phyloP scores from a whole-genome alignment of 2,329 filamentous ascomycete genomes.

The Rachicladosporium sp. region DNA sequence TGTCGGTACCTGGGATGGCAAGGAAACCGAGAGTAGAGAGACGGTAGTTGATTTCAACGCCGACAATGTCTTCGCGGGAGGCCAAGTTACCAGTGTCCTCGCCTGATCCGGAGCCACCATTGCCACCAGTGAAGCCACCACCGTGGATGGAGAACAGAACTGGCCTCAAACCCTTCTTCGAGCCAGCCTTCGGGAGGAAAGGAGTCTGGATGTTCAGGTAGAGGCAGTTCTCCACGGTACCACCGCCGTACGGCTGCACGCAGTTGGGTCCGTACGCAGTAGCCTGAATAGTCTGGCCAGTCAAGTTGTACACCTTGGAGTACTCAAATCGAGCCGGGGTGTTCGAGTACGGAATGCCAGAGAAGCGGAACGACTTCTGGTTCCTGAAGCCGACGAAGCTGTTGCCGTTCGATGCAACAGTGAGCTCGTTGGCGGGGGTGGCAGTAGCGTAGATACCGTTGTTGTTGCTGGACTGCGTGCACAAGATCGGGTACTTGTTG shows the following conservation, averaged over 20 bases:
- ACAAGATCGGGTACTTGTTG: slow-evolving; percentile 34
- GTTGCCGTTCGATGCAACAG: slow-evolving; percentile 31
- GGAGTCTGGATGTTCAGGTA: slow-evolving; percentile 39
- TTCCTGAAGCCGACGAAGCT: slow-evolving; percentile 40
- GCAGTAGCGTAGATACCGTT: slow-evolving; percentile 22
- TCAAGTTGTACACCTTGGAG: slow-evolving; percentile 34
- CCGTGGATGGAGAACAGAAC: slow-evolving; percentile 44
- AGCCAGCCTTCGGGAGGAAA: slow-evolving; percentile 29
- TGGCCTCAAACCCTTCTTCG: slow-evolving; percentile 28
- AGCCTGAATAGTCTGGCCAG: slow-evolving; percentile 33
- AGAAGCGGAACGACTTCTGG: slow-evolving; percentile 39
- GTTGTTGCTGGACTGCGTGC: slow-evolving; percentile 35
- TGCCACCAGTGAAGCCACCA: slow-evolving; percentile 43
- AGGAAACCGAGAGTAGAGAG: slow-evolving; percentile 47
- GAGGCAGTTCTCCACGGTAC: slow-evolving; percentile 33
- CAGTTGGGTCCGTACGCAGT: slow-evolving; percentile 36
- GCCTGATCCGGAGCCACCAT: slow-evolving; percentile 22
- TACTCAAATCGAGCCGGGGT: slow-evolving; percentile 33
- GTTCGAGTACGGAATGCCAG: slow-evolving; percentile 35
- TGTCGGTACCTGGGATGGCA: slow-evolving; percentile 41
- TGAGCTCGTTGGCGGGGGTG: slow-evolving; percentile 27
- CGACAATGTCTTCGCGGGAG: slow-evolving; percentile 46
- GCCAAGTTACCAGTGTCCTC: slow-evolving; percentile 42
- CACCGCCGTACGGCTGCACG: slow-evolving; percentile 21
- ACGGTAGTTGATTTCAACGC: slow-evolving; percentile 50